Conservation (phyloP, 495 filamentous ascomycete species). For the Aspergillus nidulans region DNA sequence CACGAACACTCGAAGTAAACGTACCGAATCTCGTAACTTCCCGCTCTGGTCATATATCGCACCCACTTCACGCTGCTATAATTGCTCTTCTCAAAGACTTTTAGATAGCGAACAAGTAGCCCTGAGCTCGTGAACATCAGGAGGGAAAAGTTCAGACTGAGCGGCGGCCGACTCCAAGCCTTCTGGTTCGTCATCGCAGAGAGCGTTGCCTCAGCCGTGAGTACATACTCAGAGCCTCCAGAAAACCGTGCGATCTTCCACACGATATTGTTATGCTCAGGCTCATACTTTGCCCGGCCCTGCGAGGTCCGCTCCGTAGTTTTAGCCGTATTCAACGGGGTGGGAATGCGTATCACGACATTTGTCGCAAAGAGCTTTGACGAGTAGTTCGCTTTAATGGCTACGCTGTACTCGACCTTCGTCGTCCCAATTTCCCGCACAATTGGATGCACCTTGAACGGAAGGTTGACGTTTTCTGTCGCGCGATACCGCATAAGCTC, state of each 20-base stretch:
- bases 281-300: slow-evolving; percentile 98
- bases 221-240: slow-evolving; percentile 89
- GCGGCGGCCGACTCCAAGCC: slow-evolving; percentile 89
- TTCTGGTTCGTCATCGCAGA: slow-evolving; percentile 98
- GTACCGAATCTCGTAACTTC: slow-evolving; percentile 56
- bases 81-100: slow-evolving; percentile 99
- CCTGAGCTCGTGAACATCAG: slow-evolving; percentile 98
- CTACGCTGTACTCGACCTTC: slow-evolving; percentile 98
- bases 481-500: slow-evolving; percentile 99
- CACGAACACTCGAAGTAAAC: not conserved
- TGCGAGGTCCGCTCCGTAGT: slow-evolving; percentile 92
- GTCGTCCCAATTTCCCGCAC: slow-evolving; percentile 96
- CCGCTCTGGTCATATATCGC: slow-evolving; percentile 94
- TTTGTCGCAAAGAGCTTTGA: slow-evolving; percentile 96
- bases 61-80: slow-evolving; percentile 99
- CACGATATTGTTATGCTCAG: slow-evolving; percentile 93
- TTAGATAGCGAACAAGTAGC: slow-evolving; percentile 88
- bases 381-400: slow-evolving; percentile 94
- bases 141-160: slow-evolving; percentile 86
- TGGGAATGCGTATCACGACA: slow-evolving; percentile 92
- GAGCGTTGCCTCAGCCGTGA: slow-evolving; percentile 88
- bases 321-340: slow-evolving; percentile 90
- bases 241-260: slow-evolving; percentile 99
- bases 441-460: slow-evolving; percentile 98
- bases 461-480: slow-evolving; percentile 98